Conservation (phyloP, 2,329 filamentous ascomycete genomes). For the Fusarium transvaalense region DNA sequence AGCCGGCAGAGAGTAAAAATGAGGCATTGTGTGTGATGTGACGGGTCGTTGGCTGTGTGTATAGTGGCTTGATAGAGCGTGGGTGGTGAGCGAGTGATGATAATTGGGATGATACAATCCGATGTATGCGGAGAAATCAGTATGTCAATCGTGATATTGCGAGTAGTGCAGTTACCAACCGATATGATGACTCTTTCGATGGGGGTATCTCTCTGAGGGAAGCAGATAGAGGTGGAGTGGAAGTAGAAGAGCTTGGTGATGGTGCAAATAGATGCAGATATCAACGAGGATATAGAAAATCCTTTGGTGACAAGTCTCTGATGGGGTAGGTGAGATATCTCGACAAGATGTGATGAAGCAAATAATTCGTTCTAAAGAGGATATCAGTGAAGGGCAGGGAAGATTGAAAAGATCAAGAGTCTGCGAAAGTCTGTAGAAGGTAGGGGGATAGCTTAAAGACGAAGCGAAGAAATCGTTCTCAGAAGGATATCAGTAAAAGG, state of each 20-base stretch:
- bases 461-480: no score
- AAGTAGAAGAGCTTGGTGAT: not conserved
- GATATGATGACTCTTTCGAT: not conserved
- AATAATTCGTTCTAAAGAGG: not conserved
- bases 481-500: no score
- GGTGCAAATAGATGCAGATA: not conserved
- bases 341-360: not conserved
- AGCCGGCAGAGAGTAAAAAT: conserved; percentile 6
- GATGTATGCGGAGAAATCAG: not conserved
- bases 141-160: not conserved
- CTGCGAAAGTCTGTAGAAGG: not conserved
- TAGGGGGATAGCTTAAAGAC: not conserved
- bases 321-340: not conserved
- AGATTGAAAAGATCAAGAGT: not conserved
- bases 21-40: not conserved
- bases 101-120: not conserved
- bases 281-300: not conserved
- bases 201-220: not conserved
- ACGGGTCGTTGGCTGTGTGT: not conserved
- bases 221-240: not conserved
- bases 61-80: not conserved
- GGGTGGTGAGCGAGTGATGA: not conserved
- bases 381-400: not conserved
- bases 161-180: not conserved
- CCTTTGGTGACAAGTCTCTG: no score